phyloP scores from a whole-genome alignment of 805 yeast species.

The Zygoascus ofunaensis region DNA sequence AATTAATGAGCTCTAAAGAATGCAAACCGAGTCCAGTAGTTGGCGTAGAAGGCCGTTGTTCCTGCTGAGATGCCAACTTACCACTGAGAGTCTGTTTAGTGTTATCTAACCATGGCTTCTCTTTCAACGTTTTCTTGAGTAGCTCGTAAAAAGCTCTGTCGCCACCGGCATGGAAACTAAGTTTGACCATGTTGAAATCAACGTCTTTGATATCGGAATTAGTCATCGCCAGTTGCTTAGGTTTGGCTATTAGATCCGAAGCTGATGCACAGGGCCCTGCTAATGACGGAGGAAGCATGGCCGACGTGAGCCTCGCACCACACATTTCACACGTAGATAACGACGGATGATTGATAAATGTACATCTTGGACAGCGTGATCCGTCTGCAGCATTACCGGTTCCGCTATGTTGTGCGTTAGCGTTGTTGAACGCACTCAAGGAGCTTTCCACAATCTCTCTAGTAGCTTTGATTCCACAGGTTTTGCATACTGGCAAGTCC shows the following conservation, averaged over 20 bases:
- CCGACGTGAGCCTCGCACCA: conserved; percentile 45
- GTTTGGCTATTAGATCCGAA: conserved; percentile 8
- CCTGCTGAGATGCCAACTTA: neutral
- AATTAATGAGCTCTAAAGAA: conserved; percentile 53
- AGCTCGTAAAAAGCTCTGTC: conserved; percentile 44
- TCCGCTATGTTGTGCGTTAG: neutral
- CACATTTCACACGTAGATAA: conserved; percentile 79
- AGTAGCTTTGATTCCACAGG: conserved; percentile 52
- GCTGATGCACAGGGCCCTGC: conserved; percentile 13
- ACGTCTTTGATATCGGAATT: conserved; percentile 1
- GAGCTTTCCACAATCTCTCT: conserved; percentile 30
- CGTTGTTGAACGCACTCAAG: conserved; percentile 10
- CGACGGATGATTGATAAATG: conserved; percentile 77
- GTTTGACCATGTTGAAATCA: conserved; percentile 35
- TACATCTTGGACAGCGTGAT: conserved; percentile 46
- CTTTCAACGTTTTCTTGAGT: conserved; percentile 38
- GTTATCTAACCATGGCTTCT: conserved; percentile 36
- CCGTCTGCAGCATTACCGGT: conserved; percentile 6
- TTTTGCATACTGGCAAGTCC: conserved; percentile 41
- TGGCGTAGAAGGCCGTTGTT: neutral
- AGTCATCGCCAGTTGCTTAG: conserved; percentile 11
- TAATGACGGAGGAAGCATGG: conserved; percentile 20
- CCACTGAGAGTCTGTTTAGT: neutral
- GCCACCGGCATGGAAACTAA: conserved; percentile 73
- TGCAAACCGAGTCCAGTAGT: conserved; percentile 46